Percentiles rank a stretch among this genome's conserved stretches.
Evolutionary conservation across 2,329 filamentous ascomycete species (phyloP).

Genomic region (Canariomyces notabilis): DNA sequence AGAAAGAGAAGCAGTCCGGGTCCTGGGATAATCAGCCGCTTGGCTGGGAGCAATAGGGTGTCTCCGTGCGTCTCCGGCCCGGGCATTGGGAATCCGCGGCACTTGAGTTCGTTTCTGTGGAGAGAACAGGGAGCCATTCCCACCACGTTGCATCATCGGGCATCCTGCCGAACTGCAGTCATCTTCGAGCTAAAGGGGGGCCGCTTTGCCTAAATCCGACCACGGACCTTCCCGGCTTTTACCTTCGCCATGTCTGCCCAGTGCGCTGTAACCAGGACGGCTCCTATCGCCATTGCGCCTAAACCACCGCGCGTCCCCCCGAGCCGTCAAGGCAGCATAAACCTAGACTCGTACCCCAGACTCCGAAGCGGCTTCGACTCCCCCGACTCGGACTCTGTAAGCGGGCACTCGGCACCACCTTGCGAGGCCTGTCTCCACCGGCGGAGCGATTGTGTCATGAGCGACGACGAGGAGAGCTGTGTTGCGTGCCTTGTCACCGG

Average conservation of each 20-base stretch:
- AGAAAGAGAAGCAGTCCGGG: background rate
- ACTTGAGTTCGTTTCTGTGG: constrained; percentile 2
- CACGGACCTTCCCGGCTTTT: constrained; percentile 18
- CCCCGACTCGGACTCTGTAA: constrained; percentile 43
- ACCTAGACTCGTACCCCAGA: constrained; percentile 44
- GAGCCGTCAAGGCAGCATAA: constrained; percentile 44
- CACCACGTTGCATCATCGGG: constrained; percentile 11
- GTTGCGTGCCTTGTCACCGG: constrained; percentile 73
- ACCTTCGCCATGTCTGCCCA: constrained; percentile 48
- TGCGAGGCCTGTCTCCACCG: constrained; percentile 72
- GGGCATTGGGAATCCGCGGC: constrained; percentile 11
- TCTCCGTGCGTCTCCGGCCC: constrained; percentile 4
- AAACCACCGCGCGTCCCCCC: constrained; percentile 47
- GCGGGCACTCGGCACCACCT: constrained; percentile 40
- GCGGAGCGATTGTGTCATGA: constrained; percentile 70
- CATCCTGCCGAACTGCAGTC: constrained; percentile 4
- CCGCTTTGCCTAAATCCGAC: constrained; percentile 11
- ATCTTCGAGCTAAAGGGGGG: background rate
- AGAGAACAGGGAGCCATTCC: background rate
- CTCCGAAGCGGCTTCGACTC: constrained; percentile 50
- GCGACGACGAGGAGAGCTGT: constrained; percentile 67
- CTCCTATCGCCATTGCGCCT: constrained; percentile 61
- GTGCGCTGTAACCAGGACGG: constrained; percentile 52
- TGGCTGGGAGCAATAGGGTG: constrained; percentile 1
- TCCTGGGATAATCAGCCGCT: background rate